A percentile compares a stretch with the other conserved stretches of the same genome.
Conservation (phyloP, 2,329 filamentous ascomycete species). For the Daldinia eschscholtzii region DNA sequence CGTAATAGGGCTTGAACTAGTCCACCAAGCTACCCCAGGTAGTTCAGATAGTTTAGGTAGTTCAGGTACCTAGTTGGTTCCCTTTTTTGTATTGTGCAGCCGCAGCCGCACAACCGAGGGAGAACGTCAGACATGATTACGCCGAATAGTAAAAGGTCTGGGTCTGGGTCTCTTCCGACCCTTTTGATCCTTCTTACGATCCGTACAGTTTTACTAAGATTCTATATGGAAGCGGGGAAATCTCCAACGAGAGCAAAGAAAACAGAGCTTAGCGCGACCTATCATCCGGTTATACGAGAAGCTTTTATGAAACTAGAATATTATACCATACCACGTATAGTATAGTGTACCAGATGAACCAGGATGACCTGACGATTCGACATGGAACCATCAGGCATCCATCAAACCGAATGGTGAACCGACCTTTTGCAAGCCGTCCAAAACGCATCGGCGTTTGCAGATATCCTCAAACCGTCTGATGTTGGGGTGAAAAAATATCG, state of each 20-base stretch:
- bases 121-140: background rate
- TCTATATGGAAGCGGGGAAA: constrained; percentile 6
- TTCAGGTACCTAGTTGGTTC: background rate
- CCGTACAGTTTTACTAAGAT: background rate
- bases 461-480: background rate
- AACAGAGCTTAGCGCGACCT: constrained; percentile 17
- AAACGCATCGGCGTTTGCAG: constrained; percentile 6
- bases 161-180: background rate
- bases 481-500: background rate
- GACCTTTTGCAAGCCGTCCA: background rate
- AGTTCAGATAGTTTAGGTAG: background rate
- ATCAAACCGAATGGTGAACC: background rate
- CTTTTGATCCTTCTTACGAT: background rate
- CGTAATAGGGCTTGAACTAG: constrained; percentile 22
- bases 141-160: background rate
- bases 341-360: constrained; percentile 14
- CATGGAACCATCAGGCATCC: background rate
- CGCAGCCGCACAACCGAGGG: background rate
- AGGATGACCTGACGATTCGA: constrained; percentile 14
- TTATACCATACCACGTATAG: constrained; percentile 21
- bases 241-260: constrained; percentile 7
- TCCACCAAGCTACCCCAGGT: constrained; percentile 3
- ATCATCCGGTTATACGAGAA: constrained; percentile 31
- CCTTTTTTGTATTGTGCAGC: background rate
- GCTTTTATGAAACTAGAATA: constrained; percentile 11